Evolutionary conservation across 2,329 filamentous ascomycete species (phyloP), one percentile per base, ranked within the genome.

Genomic region (Venturia effusa): DNA sequence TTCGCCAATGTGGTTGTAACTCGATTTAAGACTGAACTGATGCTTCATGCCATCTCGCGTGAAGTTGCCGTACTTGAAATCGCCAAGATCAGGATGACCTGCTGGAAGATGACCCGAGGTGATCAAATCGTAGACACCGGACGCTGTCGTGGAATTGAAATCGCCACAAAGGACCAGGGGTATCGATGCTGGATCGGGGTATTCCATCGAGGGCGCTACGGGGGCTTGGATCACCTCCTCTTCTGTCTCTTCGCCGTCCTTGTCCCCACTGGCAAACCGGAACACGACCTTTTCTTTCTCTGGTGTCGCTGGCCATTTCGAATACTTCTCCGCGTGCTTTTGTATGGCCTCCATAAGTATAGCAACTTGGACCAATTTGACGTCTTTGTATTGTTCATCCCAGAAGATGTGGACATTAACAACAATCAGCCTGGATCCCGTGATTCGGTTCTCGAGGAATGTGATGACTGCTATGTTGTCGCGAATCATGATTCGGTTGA

Each of bases 401-500:
- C 94, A 99, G 71, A 91, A 95, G 62, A 97, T 81, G 79, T 99
- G 94, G 5, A 90, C 90, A 72, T 97, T 97, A 68, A 91, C 91
- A 41, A 97, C 86, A 67, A 99, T 96, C 71, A 97, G 79, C 64
- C 94, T 87, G 17, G 91, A 87, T n/a, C 94, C 94, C 0, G 93
- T 97, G 66, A 84, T 79, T 43, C 93, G 86, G 71, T 96, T 97
- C 76, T 99, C 94, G 67, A 99, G 85, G 79, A 97, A 96, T 64
- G 89, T 86, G 59, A 96, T 85, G 59, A 96, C 88, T 19, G 89
- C 94, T 74, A 99, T 96, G 73, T 97, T 93, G 80, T 99, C 94
- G 77, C 94, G 91, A 66, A 93, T 92, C 94, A 97, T 97, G 66
- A 99, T 89, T 34, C 94, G 89, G 74, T 99, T 99, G 82, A 96